phyloP scores from a whole-genome alignment of 352 stramenopile species.

The Phytophthora foliorum region DNA sequence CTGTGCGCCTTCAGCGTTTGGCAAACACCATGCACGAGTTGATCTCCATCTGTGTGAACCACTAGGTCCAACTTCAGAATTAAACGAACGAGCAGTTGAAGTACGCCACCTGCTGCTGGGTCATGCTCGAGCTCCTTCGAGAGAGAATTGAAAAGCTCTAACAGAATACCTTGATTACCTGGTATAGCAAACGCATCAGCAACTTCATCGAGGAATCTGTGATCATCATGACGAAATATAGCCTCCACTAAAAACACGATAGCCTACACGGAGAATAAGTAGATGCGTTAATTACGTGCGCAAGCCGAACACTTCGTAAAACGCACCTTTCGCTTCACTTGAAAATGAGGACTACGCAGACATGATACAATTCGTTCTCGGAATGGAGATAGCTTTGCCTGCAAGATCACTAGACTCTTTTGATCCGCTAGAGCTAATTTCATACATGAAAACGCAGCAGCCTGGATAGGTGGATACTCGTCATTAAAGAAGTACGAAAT shows the following conservation, averaged over 20 bases:
- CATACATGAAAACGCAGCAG: slow-evolving; percentile 34
- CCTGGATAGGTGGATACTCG: slow-evolving; percentile 24
- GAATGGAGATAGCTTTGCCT: slow-evolving; percentile 19
- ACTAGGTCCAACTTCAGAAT: slow-evolving; percentile 41
- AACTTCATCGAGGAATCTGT: slow-evolving; percentile 24
- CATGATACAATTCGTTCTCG: slow-evolving; percentile 25
- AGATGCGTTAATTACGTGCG: neutral
- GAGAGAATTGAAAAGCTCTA: slow-evolving; percentile 32
- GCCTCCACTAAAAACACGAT: slow-evolving; percentile 34
- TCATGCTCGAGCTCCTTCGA: slow-evolving; percentile 27
- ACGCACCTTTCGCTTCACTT: slow-evolving; percentile 39
- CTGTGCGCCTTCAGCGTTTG: slow-evolving; percentile 33
- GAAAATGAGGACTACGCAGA: slow-evolving; percentile 24
- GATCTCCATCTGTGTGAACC: slow-evolving; percentile 34
- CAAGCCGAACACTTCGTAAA: neutral
- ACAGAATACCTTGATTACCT: slow-evolving; percentile 25
- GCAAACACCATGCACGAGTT: slow-evolving; percentile 42
- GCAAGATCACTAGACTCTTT: slow-evolving; percentile 11
- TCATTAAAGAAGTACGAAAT: slow-evolving; percentile 31
- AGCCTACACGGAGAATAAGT: slow-evolving; percentile 2
- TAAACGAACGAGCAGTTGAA: slow-evolving; percentile 44
- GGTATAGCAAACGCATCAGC: slow-evolving; percentile 21
- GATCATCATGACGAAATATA: slow-evolving; percentile 28
- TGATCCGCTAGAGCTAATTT: slow-evolving; percentile 32
- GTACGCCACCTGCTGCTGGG: slow-evolving; percentile 26